Percentiles rank a stretch among this genome's conserved stretches.
These are phyloP conservation scores for Neonectria coccinea DNA, from an alignment of 2,329 filamentous ascomycete species.

Conservation along the genomic window DNA sequence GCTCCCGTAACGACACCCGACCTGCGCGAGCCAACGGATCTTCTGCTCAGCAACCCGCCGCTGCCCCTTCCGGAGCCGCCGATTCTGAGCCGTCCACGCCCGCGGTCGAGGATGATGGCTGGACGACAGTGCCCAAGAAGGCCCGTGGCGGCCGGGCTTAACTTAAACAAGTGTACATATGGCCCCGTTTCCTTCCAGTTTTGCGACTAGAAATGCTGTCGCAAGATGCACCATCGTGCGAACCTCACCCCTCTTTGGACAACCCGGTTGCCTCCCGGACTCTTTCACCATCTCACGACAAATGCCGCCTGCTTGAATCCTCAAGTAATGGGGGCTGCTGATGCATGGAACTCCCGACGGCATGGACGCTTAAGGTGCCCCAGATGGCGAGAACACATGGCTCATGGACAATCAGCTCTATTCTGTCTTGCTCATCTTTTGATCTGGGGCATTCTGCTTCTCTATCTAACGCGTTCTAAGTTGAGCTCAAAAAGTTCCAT, in stretches of 20 bases:
- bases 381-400: constrained; percentile 22
- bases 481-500: constrained; percentile 42
- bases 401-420: constrained; percentile 27
- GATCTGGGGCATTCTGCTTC: constrained; percentile 37
- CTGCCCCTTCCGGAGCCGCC: constrained; percentile 38
- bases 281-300: constrained; percentile 35
- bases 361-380: constrained; percentile 31
- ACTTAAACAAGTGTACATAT: constrained; percentile 52
- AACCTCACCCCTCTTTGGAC: constrained; percentile 31
- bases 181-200: constrained; percentile 50
- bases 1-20: constrained; percentile 59
- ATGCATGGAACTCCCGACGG: constrained; percentile 4
- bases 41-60: constrained; percentile 52
- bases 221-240: constrained; percentile 46
- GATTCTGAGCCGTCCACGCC: constrained; percentile 51
- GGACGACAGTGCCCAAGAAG: constrained; percentile 67
- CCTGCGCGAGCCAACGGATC: constrained; percentile 63
- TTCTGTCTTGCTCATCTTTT: constrained; percentile 32
- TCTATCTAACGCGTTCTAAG: constrained; percentile 41
- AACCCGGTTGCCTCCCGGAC: constrained; percentile 35
- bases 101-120: constrained; percentile 69
- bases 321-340: constrained; percentile 22
- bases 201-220: constrained; percentile 52
- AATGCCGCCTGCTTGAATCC: constrained; percentile 36
- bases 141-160: constrained; percentile 51